Conservation (phyloP, 2,329 filamentous ascomycete species). For the Arthroderma sp. region DNA sequence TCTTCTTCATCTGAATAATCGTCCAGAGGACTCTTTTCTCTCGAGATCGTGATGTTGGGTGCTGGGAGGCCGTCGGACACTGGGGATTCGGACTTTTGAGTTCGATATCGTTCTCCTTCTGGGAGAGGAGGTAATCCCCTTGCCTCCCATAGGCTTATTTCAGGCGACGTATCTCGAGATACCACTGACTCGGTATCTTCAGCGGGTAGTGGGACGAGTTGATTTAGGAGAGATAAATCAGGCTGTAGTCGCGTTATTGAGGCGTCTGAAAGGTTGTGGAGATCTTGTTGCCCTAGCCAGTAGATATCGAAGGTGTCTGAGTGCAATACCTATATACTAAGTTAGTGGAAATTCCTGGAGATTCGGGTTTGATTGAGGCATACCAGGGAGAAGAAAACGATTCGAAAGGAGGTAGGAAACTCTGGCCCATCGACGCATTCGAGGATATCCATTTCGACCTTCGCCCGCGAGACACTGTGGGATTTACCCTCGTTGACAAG, state of each 20-base stretch:
- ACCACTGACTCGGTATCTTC: no score
- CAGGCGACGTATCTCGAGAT: no score
- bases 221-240: conserved; percentile 7
- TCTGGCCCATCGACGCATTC: conserved; percentile 11
- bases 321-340: conserved; percentile 13
- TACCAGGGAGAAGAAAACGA: conserved; percentile 16
- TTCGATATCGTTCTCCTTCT: no score
- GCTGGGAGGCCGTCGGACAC: no score
- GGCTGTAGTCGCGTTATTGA: conserved; percentile 11
- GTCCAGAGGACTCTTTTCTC: no score
- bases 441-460: conserved; percentile 15
- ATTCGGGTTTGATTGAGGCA: neutral
- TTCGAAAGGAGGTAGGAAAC: conserved; percentile 12
- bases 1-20: no score
- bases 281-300: conserved; percentile 12
- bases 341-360: neutral
- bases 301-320: conserved; percentile 15
- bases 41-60: no score
- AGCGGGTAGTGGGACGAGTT: neutral
- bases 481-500: conserved; percentile 7
- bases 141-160: no score
- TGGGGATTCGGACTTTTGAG: no score
- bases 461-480: conserved; percentile 12
- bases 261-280: conserved; percentile 8
- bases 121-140: no score